These are phyloP conservation scores for Colletotrichum incanum DNA, from an alignment of 2,329 filamentous ascomycete genomes.

Conservation along the genomic window DNA sequence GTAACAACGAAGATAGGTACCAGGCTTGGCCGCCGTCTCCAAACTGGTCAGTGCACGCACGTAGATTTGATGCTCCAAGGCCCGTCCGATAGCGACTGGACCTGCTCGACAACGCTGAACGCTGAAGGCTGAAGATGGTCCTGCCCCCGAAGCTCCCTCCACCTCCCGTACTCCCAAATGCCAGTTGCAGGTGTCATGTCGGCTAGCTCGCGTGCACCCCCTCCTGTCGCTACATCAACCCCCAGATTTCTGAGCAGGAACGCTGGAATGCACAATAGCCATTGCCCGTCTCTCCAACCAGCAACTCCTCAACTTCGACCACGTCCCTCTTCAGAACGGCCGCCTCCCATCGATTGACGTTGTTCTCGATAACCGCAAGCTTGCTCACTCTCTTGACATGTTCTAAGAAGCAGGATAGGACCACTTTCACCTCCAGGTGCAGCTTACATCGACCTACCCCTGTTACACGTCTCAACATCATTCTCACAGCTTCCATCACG, in stretches of 20 bases:
- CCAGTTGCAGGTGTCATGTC: not conserved
- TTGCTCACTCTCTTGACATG: constrained; percentile 3
- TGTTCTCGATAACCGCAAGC: not conserved
- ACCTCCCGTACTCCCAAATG: not conserved
- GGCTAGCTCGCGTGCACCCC: constrained; percentile 3
- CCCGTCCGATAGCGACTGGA: not conserved
- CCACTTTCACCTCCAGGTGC: not conserved
- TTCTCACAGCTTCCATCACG: not conserved
- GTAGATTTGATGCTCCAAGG: not conserved
- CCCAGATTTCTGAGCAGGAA: not conserved
- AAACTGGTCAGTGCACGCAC: constrained; percentile 10
- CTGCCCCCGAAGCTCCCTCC: not conserved
- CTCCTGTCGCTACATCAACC: constrained; percentile 15
- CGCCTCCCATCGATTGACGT: not conserved
- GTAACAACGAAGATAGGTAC: not conserved
- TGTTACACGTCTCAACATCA: not conserved
- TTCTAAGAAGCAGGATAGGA: not conserved
- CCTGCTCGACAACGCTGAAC: not conserved
- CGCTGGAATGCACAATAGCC: constrained; percentile 20
- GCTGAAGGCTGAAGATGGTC: not conserved
- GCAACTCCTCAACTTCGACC: not conserved
- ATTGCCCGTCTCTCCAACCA: constrained; percentile 17
- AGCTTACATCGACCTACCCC: constrained; percentile 14
- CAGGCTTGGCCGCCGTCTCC: not conserved
- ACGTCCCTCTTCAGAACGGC: not conserved